These are phyloP conservation scores for Primulina tabacum DNA, from an alignment of 257 asterid genomes.

Conservation along the genomic window DNA sequence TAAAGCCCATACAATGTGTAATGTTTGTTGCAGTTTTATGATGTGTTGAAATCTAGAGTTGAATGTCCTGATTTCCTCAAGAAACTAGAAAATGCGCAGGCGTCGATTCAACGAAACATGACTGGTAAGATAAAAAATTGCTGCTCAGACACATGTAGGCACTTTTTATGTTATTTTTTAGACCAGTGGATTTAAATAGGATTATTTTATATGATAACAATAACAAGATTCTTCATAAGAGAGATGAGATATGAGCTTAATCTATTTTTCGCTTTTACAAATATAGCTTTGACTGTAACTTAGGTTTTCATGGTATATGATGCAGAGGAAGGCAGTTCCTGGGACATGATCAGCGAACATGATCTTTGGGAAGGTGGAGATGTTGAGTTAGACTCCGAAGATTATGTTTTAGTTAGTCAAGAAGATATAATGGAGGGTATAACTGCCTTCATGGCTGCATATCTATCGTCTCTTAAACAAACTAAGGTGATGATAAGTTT, in stretches of 20 bases:
- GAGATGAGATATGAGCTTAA: constrained; percentile 6
- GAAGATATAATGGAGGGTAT: constrained; percentile 98
- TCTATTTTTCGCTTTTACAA: neutral
- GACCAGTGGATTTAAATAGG: constrained; percentile 10
- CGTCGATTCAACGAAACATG: constrained; percentile 54
- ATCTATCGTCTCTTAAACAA: constrained; percentile 79
- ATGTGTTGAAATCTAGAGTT: constrained; percentile 80
- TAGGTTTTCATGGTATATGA: constrained; percentile 27
- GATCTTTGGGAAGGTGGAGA: constrained; percentile 89
- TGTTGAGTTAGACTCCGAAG: constrained; percentile 62
- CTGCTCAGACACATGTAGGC: neutral
- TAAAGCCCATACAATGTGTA: constrained; percentile 21
- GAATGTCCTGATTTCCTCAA: constrained; percentile 82
- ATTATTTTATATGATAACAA: neutral
- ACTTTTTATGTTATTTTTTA: constrained; percentile 10
- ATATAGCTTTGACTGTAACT: constrained; percentile 23
- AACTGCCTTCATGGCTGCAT: constrained; percentile 98
- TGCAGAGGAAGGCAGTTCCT: constrained; percentile 84
- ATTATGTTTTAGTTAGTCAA: constrained; percentile 85
- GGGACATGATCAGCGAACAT: constrained; percentile 86
- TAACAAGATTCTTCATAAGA: neutral
- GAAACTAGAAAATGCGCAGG: constrained; percentile 82
- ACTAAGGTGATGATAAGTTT: constrained; percentile 57
- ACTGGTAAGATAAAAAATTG: constrained; percentile 46
- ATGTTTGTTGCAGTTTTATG: constrained; percentile 58